These are phyloP conservation scores for Mortierella sp. DNA, from an alignment of 371 early-diverging fungal genomes.

Conservation along the genomic window DNA sequence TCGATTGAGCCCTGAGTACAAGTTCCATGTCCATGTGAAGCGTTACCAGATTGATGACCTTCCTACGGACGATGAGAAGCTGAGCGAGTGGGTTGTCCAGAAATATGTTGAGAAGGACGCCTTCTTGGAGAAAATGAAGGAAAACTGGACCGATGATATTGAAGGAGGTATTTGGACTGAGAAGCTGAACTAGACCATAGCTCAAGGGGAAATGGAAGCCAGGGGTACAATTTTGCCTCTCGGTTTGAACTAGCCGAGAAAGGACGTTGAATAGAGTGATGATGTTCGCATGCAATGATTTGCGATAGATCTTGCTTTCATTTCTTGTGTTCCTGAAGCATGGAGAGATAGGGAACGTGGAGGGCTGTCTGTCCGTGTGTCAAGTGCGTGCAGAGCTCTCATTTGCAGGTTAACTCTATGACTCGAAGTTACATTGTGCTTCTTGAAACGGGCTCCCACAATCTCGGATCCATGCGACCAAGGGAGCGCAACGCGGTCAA, in stretches of 20 bases:
- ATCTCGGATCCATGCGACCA: too few relatives aligned
- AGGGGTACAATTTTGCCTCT: too few relatives aligned
- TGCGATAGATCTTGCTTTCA: too few relatives aligned
- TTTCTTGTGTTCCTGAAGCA: conserved; percentile 2
- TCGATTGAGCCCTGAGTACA: conserved; percentile 67
- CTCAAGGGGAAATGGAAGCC: too few relatives aligned
- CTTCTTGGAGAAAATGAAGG: conserved; percentile 61
- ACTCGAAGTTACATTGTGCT: conserved; percentile 12
- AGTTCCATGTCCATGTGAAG: conserved; percentile 75
- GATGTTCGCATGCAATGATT: too few relatives aligned
- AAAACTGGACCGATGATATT: conserved; percentile 62
- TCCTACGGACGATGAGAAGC: conserved; percentile 65
- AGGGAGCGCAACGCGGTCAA: too few relatives aligned
- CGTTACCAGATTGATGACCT: conserved; percentile 68
- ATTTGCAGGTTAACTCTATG: too few relatives aligned
- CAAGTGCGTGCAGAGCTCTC: too few relatives aligned
- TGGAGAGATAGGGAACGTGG: conserved; percentile 1
- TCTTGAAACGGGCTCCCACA: background rate
- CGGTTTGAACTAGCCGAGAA: too few relatives aligned
- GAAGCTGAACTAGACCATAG: too few relatives aligned
- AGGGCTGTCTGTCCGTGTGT: too few relatives aligned
- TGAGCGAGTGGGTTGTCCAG: conserved; percentile 69
- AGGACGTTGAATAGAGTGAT: conserved; percentile 4
- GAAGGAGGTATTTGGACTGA: conserved; percentile 60
- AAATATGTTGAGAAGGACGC: conserved; percentile 75